phyloP scores from a whole-genome alignment of 495 filamentous ascomycete genomes.

The Neurospora sp. region DNA sequence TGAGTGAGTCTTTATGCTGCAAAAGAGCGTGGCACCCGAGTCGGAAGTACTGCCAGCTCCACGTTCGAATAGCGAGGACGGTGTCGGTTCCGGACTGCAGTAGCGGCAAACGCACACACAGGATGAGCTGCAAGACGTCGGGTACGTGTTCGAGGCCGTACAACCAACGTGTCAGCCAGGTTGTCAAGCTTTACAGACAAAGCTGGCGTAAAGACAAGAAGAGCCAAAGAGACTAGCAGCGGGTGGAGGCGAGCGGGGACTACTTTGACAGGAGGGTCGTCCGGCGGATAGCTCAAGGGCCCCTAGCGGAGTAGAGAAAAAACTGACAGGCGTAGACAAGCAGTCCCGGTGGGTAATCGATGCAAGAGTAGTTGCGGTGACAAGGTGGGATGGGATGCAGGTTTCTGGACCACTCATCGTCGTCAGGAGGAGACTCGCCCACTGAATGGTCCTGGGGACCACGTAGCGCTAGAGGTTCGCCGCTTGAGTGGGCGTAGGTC shows the following conservation, averaged over 20 bases:
- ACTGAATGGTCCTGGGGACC: slow-evolving; percentile 28
- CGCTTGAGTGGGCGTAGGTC: slow-evolving; percentile 19
- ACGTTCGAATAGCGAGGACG: slow-evolving; percentile 3
- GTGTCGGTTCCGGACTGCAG: slow-evolving; percentile 1
- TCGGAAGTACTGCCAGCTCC: slow-evolving; percentile 3
- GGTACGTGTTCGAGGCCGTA: slow-evolving; percentile 13
- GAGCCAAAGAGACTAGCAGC: slow-evolving; percentile 9
- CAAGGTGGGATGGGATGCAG: slow-evolving; percentile 27
- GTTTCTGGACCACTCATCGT: slow-evolving; percentile 31
- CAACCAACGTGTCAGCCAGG: slow-evolving; percentile 8
- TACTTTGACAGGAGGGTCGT: slow-evolving; percentile 10
- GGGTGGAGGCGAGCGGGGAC: neutral
- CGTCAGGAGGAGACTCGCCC: slow-evolving; percentile 23
- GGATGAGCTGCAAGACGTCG: slow-evolving; percentile 6
- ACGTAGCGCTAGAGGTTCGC: slow-evolving; percentile 15
- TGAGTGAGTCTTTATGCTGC: slow-evolving; percentile 5
- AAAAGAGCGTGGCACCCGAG: slow-evolving; percentile 1
- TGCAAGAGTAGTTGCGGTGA: slow-evolving; percentile 20
- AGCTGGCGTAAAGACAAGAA: neutral
- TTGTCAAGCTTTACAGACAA: neutral
- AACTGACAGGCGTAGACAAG: slow-evolving; percentile 17
- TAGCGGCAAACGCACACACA: neutral
- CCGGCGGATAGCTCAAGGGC: slow-evolving; percentile 10
- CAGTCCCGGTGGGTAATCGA: slow-evolving; percentile 19
- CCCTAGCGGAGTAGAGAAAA: slow-evolving; percentile 21